These are phyloP conservation scores for Spinacia oleracea DNA, from an alignment of 179 eudicot genomes.

Conservation along the genomic window DNA sequence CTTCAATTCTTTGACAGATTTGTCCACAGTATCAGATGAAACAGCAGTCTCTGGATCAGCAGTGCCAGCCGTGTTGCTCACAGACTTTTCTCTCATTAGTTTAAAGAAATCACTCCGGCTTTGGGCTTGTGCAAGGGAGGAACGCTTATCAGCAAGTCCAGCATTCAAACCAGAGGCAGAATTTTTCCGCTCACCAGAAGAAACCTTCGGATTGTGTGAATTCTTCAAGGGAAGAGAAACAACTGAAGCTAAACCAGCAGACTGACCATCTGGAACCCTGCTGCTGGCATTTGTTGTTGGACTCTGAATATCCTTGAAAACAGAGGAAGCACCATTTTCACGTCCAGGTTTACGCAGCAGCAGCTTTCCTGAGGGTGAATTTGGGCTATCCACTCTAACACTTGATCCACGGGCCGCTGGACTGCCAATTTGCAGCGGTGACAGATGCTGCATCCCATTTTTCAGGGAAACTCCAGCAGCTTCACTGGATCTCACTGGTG, in stretches of 20 bases:
- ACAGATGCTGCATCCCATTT: slow-evolving; percentile 30
- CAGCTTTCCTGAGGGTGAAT: slow-evolving; percentile 30
- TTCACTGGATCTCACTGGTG: slow-evolving; percentile 44
- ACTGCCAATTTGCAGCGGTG: slow-evolving; percentile 29
- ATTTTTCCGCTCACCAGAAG: slow-evolving; percentile 43
- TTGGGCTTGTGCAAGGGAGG: slow-evolving; percentile 52
- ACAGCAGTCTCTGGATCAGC: slow-evolving; percentile 35
- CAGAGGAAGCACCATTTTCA: slow-evolving; percentile 29
- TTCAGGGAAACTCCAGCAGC: slow-evolving; percentile 33
- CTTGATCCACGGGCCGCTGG: slow-evolving; percentile 26
- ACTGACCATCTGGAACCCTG: slow-evolving; percentile 43
- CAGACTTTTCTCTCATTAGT: slow-evolving; percentile 70
- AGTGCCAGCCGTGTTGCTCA: slow-evolving; percentile 29
- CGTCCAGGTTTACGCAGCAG: slow-evolving; percentile 35
- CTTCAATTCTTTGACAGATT: slow-evolving; percentile 34
- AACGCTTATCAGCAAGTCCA: slow-evolving; percentile 52
- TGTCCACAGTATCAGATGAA: slow-evolving; percentile 36
- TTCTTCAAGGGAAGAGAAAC: slow-evolving; percentile 42
- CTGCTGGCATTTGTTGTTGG: slow-evolving; percentile 32
- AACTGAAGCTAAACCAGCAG: slow-evolving; percentile 36
- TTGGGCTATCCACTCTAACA: slow-evolving; percentile 29
- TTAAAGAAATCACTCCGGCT: slow-evolving; percentile 86
- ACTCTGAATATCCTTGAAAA: slow-evolving; percentile 33
- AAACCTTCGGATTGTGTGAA: slow-evolving; percentile 33
- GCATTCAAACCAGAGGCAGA: slow-evolving; percentile 39